Conservation (phyloP, 2,329 filamentous ascomycete species). For the Dichotomopilus funicola region DNA sequence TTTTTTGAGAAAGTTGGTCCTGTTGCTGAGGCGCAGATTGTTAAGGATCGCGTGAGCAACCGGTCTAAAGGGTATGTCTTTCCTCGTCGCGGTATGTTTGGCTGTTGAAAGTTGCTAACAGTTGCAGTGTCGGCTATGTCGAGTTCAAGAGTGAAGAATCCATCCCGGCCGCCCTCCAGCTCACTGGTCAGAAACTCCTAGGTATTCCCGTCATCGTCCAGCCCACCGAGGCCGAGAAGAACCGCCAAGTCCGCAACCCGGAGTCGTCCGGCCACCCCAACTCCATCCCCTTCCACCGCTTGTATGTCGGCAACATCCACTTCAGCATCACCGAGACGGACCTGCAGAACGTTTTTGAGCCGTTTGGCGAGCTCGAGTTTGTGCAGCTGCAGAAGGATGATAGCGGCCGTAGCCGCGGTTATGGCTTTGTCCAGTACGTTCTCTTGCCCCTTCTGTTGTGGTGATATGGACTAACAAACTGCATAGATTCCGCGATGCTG, state of each 20-base stretch:
- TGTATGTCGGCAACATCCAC: constrained; percentile 99
- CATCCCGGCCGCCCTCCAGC: constrained; percentile 86
- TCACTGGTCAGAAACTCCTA: constrained; percentile 97
- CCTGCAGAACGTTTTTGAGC: constrained; percentile 91
- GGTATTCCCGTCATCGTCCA: constrained; percentile 98
- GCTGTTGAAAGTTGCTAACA: constrained; percentile 32
- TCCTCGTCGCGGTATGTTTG: neutral
- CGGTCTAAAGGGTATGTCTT: constrained; percentile 91
- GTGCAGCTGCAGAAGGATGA: constrained; percentile 97
- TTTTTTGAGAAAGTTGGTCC: constrained; percentile 95
- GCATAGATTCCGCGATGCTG: constrained; percentile 76
- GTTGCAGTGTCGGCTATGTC: constrained; percentile 86
- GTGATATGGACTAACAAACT: constrained; percentile 28
- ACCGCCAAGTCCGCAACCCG: constrained; percentile 84
- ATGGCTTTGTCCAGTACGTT: constrained; percentile 96
- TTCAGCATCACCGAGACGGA: constrained; percentile 98
- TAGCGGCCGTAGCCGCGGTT: constrained; percentile 80
- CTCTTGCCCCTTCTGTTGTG: neutral
- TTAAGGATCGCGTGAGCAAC: constrained; percentile 93
- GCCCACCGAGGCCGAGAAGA: constrained; percentile 98
- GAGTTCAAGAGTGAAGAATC: constrained; percentile 97
- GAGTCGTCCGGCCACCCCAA: constrained; percentile 66
- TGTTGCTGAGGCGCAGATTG: constrained; percentile 96
- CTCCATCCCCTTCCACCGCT: constrained; percentile 89
- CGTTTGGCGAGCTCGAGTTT: constrained; percentile 95